Percentiles rank a stretch among this genome's conserved stretches.
phyloP scores from a whole-genome alignment of 345 rosid genomes.

The Adansonia digitata region DNA sequence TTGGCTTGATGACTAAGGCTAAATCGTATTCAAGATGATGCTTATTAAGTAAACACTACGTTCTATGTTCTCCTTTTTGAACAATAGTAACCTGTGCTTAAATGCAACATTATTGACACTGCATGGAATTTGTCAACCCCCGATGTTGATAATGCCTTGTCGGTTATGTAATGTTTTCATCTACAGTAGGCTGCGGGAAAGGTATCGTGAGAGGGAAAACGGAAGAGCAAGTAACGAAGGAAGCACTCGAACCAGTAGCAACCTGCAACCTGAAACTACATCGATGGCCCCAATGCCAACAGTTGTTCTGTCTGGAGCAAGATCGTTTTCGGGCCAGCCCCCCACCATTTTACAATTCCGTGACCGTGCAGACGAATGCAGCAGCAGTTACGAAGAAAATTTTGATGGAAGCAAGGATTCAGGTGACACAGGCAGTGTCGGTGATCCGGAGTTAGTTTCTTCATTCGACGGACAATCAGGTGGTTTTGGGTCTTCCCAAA shows the following conservation, averaged over 20 bases:
- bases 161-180: background rate
- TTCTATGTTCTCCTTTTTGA: background rate
- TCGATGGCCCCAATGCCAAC: constrained; percentile 36
- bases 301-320: constrained; percentile 53
- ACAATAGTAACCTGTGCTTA: background rate
- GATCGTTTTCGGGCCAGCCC: constrained; percentile 56
- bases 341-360: constrained; percentile 75
- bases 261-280: constrained; percentile 39
- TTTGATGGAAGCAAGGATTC: constrained; percentile 75
- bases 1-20: background rate
- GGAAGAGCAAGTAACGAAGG: constrained; percentile 56
- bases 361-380: constrained; percentile 63
- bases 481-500: constrained; percentile 42
- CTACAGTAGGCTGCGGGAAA: constrained; percentile 58
- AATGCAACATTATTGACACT: background rate
- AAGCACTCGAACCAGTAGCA: constrained; percentile 35
- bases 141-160: background rate
- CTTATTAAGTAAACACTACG: background rate
- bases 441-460: constrained; percentile 56
- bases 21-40: background rate
- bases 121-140: background rate
- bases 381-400: constrained; percentile 66
- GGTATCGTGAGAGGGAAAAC: constrained; percentile 74
- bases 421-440: constrained; percentile 65
- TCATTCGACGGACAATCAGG: constrained; percentile 62